These are phyloP conservation scores for Lentinula boryana DNA, from an alignment of 768 basidiomycete genomes.

Conservation along the genomic window DNA sequence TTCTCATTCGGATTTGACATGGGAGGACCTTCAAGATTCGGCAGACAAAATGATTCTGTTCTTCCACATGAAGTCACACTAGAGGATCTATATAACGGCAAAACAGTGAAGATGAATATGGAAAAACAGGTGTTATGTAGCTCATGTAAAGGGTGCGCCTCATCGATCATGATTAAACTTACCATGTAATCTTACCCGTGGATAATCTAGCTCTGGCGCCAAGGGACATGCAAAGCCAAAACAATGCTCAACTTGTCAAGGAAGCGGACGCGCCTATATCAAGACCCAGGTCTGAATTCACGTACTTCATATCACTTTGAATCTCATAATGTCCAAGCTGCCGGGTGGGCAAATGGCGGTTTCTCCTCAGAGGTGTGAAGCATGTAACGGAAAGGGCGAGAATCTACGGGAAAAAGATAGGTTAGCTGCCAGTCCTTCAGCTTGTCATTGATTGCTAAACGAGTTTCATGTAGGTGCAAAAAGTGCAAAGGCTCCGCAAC, in stretches of 20 bases:
- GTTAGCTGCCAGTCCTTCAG: constrained; percentile 29
- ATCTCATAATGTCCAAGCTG: neutral
- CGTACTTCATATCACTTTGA: neutral
- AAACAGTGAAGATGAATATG: constrained; percentile 81
- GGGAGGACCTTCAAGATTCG: constrained; percentile 36
- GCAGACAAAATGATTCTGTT: constrained; percentile 65
- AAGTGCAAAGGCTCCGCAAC: constrained; percentile 89
- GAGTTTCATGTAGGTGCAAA: constrained; percentile 62
- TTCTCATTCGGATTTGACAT: constrained; percentile 68
- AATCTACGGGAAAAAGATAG: constrained; percentile 80
- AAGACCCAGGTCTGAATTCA: constrained; percentile 42
- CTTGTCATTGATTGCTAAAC: neutral
- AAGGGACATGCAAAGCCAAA: constrained; percentile 82
- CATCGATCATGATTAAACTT: constrained; percentile 5
- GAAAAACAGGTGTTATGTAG: constrained; percentile 80
- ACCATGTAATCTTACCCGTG: constrained; percentile 21
- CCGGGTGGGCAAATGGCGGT: neutral
- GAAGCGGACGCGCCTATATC: constrained; percentile 69
- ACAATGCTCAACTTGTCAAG: constrained; percentile 74
- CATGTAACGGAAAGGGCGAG: constrained; percentile 64
- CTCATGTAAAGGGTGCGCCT: constrained; percentile 69
- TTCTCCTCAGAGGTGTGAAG: constrained; percentile 38
- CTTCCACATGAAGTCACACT: constrained; percentile 82
- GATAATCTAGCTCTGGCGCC: constrained; percentile 55
- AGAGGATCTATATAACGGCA: constrained; percentile 91